Percentiles rank a stretch among this genome's conserved stretches.
Conservation (phyloP, 73 alveolate species). For the Paramecium biaurelia region DNA sequence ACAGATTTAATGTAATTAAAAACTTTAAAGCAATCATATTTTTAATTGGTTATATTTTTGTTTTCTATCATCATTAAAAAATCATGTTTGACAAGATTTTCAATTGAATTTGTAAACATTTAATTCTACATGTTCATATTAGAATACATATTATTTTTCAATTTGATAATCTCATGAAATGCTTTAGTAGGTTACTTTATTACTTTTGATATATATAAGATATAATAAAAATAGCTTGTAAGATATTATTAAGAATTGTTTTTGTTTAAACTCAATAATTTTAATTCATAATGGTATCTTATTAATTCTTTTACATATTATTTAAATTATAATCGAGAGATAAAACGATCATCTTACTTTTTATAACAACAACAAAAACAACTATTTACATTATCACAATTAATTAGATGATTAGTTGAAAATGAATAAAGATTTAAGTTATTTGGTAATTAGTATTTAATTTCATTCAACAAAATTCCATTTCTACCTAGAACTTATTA, state of each 20-base stretch:
- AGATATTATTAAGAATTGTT: neutral
- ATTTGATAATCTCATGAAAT: neutral
- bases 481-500: neutral
- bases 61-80: neutral
- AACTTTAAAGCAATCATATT: neutral
- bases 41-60: neutral
- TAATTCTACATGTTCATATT: neutral
- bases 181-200: conserved; percentile 25
- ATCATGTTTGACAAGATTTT: neutral
- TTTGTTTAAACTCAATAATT: neutral
- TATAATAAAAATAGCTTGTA: neutral
- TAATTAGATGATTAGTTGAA: neutral
- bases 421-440: neutral
- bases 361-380: neutral
- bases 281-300: neutral
- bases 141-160: neutral
- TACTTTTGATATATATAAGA: neutral
- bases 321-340: neutral
- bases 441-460: neutral
- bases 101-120: neutral
- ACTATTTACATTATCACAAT: neutral
- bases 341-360: neutral
- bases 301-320: neutral
- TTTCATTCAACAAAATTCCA: neutral
- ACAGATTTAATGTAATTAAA: neutral